Conservation (phyloP, 768 basidiomycete genomes). For the Tylopilus intermedius region DNA sequence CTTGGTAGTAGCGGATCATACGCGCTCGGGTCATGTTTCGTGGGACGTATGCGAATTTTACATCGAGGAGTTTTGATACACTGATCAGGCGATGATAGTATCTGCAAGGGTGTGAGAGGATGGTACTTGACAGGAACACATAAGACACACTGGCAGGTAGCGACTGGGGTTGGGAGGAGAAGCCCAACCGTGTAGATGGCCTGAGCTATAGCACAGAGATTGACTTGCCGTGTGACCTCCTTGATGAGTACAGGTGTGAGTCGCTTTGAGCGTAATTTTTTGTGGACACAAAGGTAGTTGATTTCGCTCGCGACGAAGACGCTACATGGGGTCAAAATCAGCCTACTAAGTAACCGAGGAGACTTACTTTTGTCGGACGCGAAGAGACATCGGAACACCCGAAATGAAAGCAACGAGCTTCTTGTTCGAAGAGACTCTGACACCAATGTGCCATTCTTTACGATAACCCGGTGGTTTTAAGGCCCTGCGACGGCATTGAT, state of each 20-base stretch:
- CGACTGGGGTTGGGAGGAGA: slow-evolving; percentile 88
- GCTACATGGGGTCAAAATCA: slow-evolving; percentile 35
- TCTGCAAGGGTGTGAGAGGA: slow-evolving; percentile 35
- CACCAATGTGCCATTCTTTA: slow-evolving; percentile 94
- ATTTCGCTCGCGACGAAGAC: slow-evolving; percentile 78
- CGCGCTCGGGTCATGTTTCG: slow-evolving; percentile 87
- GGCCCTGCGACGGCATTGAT: slow-evolving; percentile 55
- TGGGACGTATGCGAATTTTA: slow-evolving; percentile 84
- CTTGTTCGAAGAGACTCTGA: slow-evolving; percentile 86
- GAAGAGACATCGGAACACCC: slow-evolving; percentile 80
- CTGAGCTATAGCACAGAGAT: slow-evolving; percentile 89
- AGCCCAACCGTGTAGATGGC: slow-evolving; percentile 96
- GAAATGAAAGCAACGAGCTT: slow-evolving; percentile 97
- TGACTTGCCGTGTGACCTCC: slow-evolving; percentile 90
- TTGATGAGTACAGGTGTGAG: slow-evolving; percentile 93
- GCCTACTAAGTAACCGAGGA: neutral
- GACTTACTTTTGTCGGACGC: slow-evolving; percentile 79
- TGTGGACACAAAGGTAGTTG: slow-evolving; percentile 97
- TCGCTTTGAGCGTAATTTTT: slow-evolving; percentile 93
- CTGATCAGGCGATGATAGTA: slow-evolving; percentile 93
- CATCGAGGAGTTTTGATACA: slow-evolving; percentile 85
- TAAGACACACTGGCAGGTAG: slow-evolving; percentile 66
- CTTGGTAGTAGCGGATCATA: slow-evolving; percentile 72
- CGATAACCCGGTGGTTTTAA: slow-evolving; percentile 89
- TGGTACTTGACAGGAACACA: neutral